A percentile compares a stretch with the other conserved stretches of the same genome.
Conservation (phyloP, 192 early-diverging fungal species). For the Coemansia sp. region DNA sequence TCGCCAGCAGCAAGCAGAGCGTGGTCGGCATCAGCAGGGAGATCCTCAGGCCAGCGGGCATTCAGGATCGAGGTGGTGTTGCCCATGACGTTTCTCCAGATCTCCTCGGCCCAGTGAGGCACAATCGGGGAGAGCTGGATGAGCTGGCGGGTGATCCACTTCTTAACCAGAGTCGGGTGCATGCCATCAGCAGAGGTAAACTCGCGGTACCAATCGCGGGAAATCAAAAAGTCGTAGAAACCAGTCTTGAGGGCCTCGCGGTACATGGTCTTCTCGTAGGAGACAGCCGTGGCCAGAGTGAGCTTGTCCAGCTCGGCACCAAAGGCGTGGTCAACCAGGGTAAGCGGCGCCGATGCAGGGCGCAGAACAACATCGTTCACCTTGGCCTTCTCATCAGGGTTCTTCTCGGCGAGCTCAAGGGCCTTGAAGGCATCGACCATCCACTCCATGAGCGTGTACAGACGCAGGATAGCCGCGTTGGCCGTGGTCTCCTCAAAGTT, state of each 20-base stretch:
- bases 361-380: conserved; percentile 44
- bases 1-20: conserved; percentile 66
- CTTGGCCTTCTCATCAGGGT: conserved; percentile 40
- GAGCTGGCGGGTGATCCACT: conserved; percentile 82
- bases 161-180: conserved; percentile 79
- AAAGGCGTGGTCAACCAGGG: conserved; percentile 78
- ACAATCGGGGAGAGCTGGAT: conserved; percentile 83
- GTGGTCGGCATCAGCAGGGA: conserved; percentile 64
- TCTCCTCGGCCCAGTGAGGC: conserved; percentile 91
- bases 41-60: conserved; percentile 60
- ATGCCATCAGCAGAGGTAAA: conserved; percentile 66
- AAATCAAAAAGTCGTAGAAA: conserved; percentile 84
- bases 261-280: conserved; percentile 80
- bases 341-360: conserved; percentile 58
- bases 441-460: conserved; percentile 90
- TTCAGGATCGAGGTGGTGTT: conserved; percentile 69
- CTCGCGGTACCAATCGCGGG: conserved; percentile 88
- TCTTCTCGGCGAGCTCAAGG: conserved; percentile 51
- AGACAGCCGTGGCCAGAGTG: conserved; percentile 60
- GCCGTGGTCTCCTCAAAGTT: conserved; percentile 96
- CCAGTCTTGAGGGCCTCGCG: conserved; percentile 89
- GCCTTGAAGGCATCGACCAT: conserved; percentile 64
- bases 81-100: conserved; percentile 78
- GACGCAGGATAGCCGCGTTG: conserved; percentile 90
- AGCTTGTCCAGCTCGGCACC: conserved; percentile 82